Evolutionary conservation across 495 filamentous ascomycete genomes (phyloP).

Genomic region (Hyaloscypha finlandica): DNA sequence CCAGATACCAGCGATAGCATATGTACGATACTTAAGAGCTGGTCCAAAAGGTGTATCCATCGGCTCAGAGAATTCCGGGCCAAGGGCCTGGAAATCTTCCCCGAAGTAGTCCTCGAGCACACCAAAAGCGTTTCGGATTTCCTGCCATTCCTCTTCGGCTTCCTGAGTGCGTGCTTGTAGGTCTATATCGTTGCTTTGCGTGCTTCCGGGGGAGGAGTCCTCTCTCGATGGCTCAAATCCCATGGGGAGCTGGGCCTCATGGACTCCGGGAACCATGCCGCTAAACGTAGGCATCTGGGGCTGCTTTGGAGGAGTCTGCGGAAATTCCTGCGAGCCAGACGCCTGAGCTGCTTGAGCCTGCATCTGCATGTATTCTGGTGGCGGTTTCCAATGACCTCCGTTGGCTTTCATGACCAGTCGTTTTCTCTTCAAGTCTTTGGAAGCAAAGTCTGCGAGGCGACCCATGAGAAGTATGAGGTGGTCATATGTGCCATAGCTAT

Average conservation of each 20-base stretch:
- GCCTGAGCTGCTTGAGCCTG: slow-evolving; percentile 20
- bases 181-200: slow-evolving; percentile 47
- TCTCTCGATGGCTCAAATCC: slow-evolving; percentile 51
- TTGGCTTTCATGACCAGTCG: slow-evolving; percentile 54
- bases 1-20: slow-evolving; percentile 83
- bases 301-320: background rate
- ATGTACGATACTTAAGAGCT: slow-evolving; percentile 80
- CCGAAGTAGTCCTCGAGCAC: slow-evolving; percentile 67
- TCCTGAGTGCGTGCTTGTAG: slow-evolving; percentile 63
- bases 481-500: slow-evolving; percentile 78
- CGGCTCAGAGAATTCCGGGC: slow-evolving; percentile 61
- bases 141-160: slow-evolving; percentile 79
- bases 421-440: slow-evolving; percentile 78
- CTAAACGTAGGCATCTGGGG: slow-evolving; percentile 46
- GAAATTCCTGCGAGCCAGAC: background rate
- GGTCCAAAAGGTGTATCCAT: slow-evolving; percentile 80
- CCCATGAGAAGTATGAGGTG: slow-evolving; percentile 82
- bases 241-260: slow-evolving; percentile 52
- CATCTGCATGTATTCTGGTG: slow-evolving; percentile 15
- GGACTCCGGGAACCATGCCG: slow-evolving; percentile 63
- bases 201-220: slow-evolving; percentile 39
- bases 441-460: slow-evolving; percentile 78
- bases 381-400: slow-evolving; percentile 28
- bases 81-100: slow-evolving; percentile 75
- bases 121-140: slow-evolving; percentile 70